Evolutionary conservation across 768 basidiomycete species (phyloP), one percentile per base, ranked within the genome.

Genomic region (Psilocybe azurescens): DNA sequence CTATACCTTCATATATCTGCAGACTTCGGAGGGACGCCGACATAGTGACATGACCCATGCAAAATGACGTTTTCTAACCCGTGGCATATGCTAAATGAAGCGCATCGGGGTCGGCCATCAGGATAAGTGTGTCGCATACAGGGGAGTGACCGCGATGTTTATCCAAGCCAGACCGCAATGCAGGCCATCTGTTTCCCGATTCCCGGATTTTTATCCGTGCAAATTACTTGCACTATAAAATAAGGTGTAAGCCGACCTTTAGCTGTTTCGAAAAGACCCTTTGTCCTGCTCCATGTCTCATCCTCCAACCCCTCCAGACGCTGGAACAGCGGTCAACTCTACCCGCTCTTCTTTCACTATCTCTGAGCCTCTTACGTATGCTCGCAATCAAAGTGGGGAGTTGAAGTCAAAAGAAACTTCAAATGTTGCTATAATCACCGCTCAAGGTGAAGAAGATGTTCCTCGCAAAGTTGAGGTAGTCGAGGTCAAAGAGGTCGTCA

Each of bases 381-480:
- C 53, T 32, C 53, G 38, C 18, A 24, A 56, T 30, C 44, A 53
- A 46, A 39, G 47, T 28, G 51, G 47, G 38, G 36, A 44, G 30
- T 38, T 41, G 39, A 33, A 41, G n/a, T 33, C 52, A 16, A 44
- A 36, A 49, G 33, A 14, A 30, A 33, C 30, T 39, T 13, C 41
- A 16, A 47, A 18, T 28, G 69, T 75, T 33, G 65, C 6, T 6
- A 11, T 36, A 11, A 24, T 24, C 33, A 7, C 72, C 1, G 56
- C 62, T 29, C 67, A 65, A 16, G 70, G 64, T 55, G 71, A 78
- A 65, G 67, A 70, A 13, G 66, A 67, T 14, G 61, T 72, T 1
- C 63, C 56, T 50, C 67, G 67, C 38, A 74, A 62, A 53, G 48
- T 47, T 10, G 53, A 53, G 32, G 54, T 38, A 2, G 52, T 18